Conservation (phyloP, 2,329 filamentous ascomycete genomes). For the Elsinoe fawcettii region DNA sequence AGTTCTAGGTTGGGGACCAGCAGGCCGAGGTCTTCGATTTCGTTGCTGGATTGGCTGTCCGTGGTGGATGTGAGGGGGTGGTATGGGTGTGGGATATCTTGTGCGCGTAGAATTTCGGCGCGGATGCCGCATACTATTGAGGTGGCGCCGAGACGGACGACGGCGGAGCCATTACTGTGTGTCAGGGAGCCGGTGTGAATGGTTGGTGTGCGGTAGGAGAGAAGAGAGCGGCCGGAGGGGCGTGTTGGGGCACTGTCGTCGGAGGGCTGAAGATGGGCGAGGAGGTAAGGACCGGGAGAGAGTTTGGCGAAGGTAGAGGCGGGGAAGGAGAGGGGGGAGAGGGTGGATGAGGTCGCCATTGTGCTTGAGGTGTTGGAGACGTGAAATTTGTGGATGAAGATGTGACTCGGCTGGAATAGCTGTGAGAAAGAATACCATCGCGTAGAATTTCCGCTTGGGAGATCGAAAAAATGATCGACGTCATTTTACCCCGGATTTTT, state of each 20-base stretch:
- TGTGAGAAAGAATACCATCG: neutral
- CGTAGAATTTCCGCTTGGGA: neutral
- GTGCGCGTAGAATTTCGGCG: conserved; percentile 70
- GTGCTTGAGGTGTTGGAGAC: neutral
- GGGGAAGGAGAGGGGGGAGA: conserved; percentile 41
- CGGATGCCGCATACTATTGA: conserved; percentile 91
- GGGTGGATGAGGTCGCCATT: conserved; percentile 17
- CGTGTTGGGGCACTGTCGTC: conserved; percentile 53
- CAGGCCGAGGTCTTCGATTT: conserved; percentile 53
- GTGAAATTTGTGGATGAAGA: conserved; percentile 1
- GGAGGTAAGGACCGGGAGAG: conserved; percentile 79
- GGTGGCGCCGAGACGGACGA: conserved; percentile 82
- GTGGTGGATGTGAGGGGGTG: conserved; percentile 21
- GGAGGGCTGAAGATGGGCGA: conserved; percentile 69
- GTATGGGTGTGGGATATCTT: conserved; percentile 60
- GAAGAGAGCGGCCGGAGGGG: conserved; percentile 70
- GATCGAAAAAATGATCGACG: neutral
- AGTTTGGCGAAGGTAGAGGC: conserved; percentile 78
- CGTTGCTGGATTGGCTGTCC: conserved; percentile 18
- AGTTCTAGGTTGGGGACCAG: conserved; percentile 92
- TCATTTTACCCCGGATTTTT: conserved; percentile 12
- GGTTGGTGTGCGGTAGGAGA: conserved; percentile 62
- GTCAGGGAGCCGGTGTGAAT: conserved; percentile 78
- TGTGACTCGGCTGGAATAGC: conserved; percentile 4
- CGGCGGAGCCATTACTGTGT: conserved; percentile 81